Evolutionary conservation across 305 asterid species (phyloP).

Genomic region (Andrographis paniculata): DNA sequence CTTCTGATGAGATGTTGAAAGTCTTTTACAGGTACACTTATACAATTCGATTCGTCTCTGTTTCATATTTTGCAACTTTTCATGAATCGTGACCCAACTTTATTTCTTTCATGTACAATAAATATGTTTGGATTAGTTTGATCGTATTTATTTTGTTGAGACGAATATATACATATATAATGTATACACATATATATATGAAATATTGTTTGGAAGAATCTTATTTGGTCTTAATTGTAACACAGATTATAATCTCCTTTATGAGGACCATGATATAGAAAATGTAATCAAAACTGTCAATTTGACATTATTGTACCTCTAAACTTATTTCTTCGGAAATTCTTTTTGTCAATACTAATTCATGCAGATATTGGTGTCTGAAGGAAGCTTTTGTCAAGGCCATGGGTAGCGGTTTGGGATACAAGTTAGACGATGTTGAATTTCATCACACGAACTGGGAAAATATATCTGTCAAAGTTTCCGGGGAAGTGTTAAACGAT

Average conservation of each 20-base stretch:
- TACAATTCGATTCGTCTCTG: not conserved
- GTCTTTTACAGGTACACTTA: slow-evolving; percentile 50
- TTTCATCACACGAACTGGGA: slow-evolving; percentile 72
- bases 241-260: not conserved
- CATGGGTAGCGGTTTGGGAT: slow-evolving; percentile 66
- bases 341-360: slow-evolving; percentile 1
- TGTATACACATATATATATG: no score
- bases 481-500: slow-evolving; percentile 59
- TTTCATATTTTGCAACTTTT: no score
- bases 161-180: no score
- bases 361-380: slow-evolving; percentile 85
- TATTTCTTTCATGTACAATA: no score
- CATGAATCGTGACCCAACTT: no score
- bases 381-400: slow-evolving; percentile 95
- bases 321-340: slow-evolving; percentile 4
- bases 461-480: slow-evolving; percentile 50
- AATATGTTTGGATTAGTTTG: no score
- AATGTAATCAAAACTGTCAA: not conserved
- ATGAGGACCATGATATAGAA: not conserved
- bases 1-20: slow-evolving; percentile 47
- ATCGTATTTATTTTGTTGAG: no score
- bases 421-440: slow-evolving; percentile 59
- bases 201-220: not conserved
- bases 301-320: no score
- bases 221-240: not conserved